These are phyloP conservation scores for Eleusine indica DNA, from an alignment of 176 grass and related monocot species.

Conservation along the genomic window DNA sequence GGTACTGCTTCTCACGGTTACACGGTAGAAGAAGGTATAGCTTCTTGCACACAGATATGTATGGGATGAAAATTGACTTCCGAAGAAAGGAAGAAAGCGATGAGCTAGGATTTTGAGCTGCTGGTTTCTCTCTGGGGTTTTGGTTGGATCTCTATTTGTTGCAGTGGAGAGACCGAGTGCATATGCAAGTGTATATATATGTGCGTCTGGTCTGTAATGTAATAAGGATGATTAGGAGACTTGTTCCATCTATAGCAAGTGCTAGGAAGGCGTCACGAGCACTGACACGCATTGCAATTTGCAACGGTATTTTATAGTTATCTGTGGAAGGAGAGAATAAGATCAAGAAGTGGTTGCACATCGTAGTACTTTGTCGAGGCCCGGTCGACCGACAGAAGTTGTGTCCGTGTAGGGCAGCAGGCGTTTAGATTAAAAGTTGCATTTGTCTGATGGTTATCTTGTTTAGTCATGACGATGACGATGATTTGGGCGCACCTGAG, in stretches of 20 bases:
- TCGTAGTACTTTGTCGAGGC: not conserved
- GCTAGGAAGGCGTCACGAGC: not conserved
- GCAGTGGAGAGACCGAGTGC: not conserved
- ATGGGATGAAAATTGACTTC: not conserved
- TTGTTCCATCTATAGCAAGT: not conserved
- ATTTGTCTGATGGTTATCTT: not conserved
- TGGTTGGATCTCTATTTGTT: too few relatives aligned
- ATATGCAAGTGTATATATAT: conserved; percentile 30
- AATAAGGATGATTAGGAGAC: not conserved
- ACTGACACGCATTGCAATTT: not conserved
- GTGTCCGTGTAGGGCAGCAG: not conserved
- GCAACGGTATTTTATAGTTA: not conserved
- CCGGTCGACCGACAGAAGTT: not conserved
- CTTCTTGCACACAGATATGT: too few relatives aligned
- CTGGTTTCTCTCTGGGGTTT: not conserved
- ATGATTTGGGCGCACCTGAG: not conserved
- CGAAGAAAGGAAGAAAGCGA: not conserved
- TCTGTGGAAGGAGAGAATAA: too few relatives aligned
- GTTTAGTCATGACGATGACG: not conserved
- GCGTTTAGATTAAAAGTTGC: not conserved
- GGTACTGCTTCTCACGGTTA: not conserved
- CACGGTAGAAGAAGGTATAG: not conserved
- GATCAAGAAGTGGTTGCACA: not conserved
- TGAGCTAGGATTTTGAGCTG: not conserved
- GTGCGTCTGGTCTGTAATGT: not conserved